Conservation (phyloP, 176 grass and related monocot genomes). For the Areca catechu region DNA sequence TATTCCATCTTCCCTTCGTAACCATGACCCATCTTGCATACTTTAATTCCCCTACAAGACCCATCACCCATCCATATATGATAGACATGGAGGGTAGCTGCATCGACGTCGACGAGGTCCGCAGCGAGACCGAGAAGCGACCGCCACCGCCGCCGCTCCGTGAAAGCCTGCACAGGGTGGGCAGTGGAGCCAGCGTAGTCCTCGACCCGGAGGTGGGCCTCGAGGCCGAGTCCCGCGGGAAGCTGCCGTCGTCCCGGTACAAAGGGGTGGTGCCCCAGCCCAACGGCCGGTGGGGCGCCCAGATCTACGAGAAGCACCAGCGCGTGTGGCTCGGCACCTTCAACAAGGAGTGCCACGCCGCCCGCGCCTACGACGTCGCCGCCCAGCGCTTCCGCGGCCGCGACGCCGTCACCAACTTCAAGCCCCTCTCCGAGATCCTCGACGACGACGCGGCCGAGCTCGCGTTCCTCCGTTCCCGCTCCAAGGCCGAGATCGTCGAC, state of each 20-base stretch:
- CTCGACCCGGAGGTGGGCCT: neutral
- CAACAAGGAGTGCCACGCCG: conserved; percentile 55
- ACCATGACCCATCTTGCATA: too few species aligned
- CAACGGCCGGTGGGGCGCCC: conserved; percentile 93
- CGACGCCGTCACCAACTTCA: conserved; percentile 89
- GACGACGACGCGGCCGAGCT: conserved; percentile 34
- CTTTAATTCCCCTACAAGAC: too few species aligned
- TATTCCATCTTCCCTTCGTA: neutral
- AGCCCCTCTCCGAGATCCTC: conserved; percentile 41
- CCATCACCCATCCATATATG: too few species aligned
- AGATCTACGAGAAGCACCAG: conserved; percentile 98
- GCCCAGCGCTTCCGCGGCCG: conserved; percentile 89
- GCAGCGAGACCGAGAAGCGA: neutral
- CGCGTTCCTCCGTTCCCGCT: conserved; percentile 48
- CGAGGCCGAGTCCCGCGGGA: conserved; percentile 21
- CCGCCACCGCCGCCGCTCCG: neutral
- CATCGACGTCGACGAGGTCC: neutral
- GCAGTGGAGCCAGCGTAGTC: conserved; percentile 5
- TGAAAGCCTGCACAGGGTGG: neutral
- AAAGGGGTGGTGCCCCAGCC: conserved; percentile 98
- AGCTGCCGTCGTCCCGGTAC: conserved; percentile 71
- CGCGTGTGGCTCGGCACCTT: conserved; percentile 99
- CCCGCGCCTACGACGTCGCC: conserved; percentile 75
- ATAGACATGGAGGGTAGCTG: neutral
- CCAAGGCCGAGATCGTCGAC: conserved; percentile 86